phyloP scores from a whole-genome alignment of 495 filamentous ascomycete genomes.

The Penicillium turbatum region DNA sequence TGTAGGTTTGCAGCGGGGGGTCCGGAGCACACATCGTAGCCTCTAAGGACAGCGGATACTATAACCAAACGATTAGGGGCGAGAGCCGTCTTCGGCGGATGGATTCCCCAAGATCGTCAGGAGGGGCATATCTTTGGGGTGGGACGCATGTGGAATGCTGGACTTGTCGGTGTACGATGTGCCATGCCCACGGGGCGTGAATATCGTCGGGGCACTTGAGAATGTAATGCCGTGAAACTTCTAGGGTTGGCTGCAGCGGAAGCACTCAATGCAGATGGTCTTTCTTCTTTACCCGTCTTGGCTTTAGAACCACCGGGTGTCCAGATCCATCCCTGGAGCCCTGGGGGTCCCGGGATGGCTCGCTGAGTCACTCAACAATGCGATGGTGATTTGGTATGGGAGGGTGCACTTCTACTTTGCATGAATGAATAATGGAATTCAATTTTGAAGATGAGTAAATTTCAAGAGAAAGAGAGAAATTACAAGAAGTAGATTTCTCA shows the following conservation, averaged over 20 bases:
- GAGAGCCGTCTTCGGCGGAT: constrained; percentile 5
- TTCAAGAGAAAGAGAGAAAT: not conserved
- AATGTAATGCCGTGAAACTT: not conserved
- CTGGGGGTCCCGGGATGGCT: not conserved
- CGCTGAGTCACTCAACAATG: constrained; percentile 5
- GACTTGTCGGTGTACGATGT: constrained; percentile 6
- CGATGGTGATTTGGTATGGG: not conserved
- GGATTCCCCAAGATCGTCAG: constrained; percentile 7
- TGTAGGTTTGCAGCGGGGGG: constrained; percentile 2
- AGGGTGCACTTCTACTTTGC: not conserved
- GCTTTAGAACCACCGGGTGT: too few relatives aligned
- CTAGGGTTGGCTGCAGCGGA: not conserved
- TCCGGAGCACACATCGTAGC: not conserved
- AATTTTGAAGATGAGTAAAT: not conserved
- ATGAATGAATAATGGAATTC: not conserved
- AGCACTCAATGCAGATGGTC: not conserved
- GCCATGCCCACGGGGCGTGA: not conserved
- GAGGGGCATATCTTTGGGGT: constrained; percentile 1
- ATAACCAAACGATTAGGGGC: constrained; percentile 1
- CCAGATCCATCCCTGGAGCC: too few relatives aligned
- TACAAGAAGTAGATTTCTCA: not conserved
- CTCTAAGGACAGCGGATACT: not conserved
- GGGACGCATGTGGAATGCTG: constrained; percentile 6
- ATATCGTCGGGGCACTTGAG: not conserved
- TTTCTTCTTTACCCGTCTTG: too few relatives aligned